Evolutionary conservation across 2,329 filamentous ascomycete species (phyloP), one percentile per base, ranked within the genome.

Genomic region (Penicillium sp.): DNA sequence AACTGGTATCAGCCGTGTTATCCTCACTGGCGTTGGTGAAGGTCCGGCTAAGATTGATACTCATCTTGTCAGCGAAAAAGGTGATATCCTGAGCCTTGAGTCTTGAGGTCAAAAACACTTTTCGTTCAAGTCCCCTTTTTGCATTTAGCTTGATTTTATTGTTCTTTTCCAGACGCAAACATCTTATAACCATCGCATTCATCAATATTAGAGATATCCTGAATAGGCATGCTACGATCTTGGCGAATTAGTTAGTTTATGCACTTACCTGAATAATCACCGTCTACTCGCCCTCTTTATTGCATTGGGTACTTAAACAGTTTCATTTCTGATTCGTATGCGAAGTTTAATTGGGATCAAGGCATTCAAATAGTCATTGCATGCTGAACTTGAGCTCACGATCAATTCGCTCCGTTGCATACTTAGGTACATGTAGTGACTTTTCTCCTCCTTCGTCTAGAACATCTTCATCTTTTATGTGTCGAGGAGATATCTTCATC

Each of bases 21-120:
- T 99, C 64, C 78, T 92, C 77, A 97, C 95, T 1, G 83, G 87
- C 52, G 94, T 99, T 45, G 94, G 94, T 1, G 90, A 95, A 71
- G 94, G 93, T 0, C 94, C 94, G 0, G 76, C 88, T 62, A 90
- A 84, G 79, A 89, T 91, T 4, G 83, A 93, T 16, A 83, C 93
- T 69, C 86, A 87, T 68, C 76, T 97, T 60, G 83, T 95, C 59
- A 83, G 82, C 61, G 87, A 86, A 68, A 81, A 83, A 55, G 88
- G 88, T 14, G 76, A 82, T 64, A 69, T 73, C 53, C 61, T 74
- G 59, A 64, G 58, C 12, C 43, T 54, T n/a, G 33, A 47, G n/a
- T 23, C 40, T 43, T 20, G 40, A 43, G 20, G 20, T 28, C 21
- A 43, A 43, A 12, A 43, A 43, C 6, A 12, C 5, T 23, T 21